Conservation (phyloP, 768 basidiomycete genomes). For the Krasilnikovozyma curviuscula region DNA sequence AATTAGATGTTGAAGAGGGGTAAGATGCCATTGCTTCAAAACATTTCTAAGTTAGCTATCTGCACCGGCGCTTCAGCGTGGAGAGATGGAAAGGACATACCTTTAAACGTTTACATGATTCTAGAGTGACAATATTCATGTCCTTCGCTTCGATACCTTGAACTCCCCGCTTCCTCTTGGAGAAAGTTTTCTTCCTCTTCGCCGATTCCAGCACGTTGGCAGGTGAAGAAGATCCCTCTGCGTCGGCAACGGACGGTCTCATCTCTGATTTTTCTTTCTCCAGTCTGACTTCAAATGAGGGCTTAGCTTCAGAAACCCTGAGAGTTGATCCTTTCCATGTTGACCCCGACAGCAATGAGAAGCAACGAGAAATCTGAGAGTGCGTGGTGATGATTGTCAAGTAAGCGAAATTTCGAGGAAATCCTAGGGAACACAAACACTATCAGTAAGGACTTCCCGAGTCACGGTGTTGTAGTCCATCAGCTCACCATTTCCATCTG, state of each 20-base stretch:
- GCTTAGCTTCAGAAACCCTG: constrained; percentile 7
- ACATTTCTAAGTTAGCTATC: neutral
- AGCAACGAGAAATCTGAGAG: constrained; percentile 1
- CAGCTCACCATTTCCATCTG: constrained; percentile 6
- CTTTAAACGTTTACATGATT: neutral
- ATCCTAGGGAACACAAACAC: neutral
- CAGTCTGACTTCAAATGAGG: neutral
- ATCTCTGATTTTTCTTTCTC: constrained; percentile 1
- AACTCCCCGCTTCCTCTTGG: constrained; percentile 8
- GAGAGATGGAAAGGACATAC: neutral
- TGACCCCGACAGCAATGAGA: constrained; percentile 8
- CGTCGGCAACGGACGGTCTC: neutral
- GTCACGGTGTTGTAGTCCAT: neutral
- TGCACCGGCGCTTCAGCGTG: neutral
- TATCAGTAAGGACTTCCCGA: neutral
- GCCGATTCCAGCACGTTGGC: neutral
- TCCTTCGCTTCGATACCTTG: constrained; percentile 7
- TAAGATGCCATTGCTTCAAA: constrained; percentile 10
- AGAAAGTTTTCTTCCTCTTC: neutral
- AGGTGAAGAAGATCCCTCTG: neutral
- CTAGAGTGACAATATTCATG: constrained; percentile 4
- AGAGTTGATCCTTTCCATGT: constrained; percentile 9
- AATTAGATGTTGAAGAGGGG: constrained; percentile 12
- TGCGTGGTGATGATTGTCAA: constrained; percentile 4
- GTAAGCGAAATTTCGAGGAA: constrained; percentile 7